A percentile compares a stretch with the other conserved stretches of the same genome.
phyloP scores from a whole-genome alignment of 2,329 filamentous ascomycete genomes.

The Lachnellula subtilissima region DNA sequence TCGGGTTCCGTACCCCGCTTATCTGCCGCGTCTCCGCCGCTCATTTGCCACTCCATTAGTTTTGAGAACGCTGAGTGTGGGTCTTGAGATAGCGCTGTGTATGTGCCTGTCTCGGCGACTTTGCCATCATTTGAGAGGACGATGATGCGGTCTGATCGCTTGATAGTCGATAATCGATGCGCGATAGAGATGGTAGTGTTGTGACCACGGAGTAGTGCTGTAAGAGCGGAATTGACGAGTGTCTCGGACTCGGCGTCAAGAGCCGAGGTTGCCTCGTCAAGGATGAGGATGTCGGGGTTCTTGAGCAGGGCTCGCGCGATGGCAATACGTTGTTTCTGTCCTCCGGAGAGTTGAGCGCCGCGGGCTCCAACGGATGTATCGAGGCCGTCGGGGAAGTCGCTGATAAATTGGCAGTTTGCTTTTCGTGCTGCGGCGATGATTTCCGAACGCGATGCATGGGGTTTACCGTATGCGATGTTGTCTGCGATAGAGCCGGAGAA shows the following conservation, averaged over 20 bases:
- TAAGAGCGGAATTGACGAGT: conserved; percentile 85
- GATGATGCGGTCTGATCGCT: conserved; percentile 90
- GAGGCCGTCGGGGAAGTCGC: conserved; percentile 91
- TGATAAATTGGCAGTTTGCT: conserved; percentile 95
- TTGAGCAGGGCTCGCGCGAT: conserved; percentile 94
- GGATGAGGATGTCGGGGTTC: conserved; percentile 90
- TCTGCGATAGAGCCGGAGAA: conserved; percentile 81
- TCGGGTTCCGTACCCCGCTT: conserved; percentile 27
- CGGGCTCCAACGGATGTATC: conserved; percentile 91
- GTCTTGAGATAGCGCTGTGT: conserved; percentile 67
- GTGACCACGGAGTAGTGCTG: conserved; percentile 72
- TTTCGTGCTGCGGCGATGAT: conserved; percentile 83
- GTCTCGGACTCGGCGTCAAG: conserved; percentile 96
- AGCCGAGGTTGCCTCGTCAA: conserved; percentile 94
- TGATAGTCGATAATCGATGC: conserved; percentile 92
- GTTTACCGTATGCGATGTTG: conserved; percentile 88
- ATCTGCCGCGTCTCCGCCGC: conserved; percentile 62
- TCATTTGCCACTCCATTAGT: conserved; percentile 99
- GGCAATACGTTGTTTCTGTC: conserved; percentile 96
- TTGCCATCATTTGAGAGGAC: conserved; percentile 81
- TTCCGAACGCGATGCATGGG: conserved; percentile 69
- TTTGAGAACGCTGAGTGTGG: conserved; percentile 82
- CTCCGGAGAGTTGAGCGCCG: conserved; percentile 89
- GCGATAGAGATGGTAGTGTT: conserved; percentile 98
- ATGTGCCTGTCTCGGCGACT: conserved; percentile 88